Conservation (phyloP, 2,329 filamentous ascomycete genomes). For the Colletotrichum siamense region DNA sequence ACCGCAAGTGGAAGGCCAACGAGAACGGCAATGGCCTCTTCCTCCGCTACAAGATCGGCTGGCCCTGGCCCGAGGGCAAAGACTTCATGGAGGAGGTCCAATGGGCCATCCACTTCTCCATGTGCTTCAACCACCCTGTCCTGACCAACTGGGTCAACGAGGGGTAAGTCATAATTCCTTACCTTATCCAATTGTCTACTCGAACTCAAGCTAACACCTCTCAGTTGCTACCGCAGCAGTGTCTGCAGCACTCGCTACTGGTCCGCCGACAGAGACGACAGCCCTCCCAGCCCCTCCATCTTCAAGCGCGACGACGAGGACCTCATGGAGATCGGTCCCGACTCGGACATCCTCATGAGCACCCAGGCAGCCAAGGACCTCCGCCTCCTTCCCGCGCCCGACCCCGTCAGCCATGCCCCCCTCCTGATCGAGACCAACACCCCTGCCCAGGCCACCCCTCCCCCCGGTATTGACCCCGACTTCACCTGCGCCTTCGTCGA, state of each 20-base stretch:
- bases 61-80: background rate
- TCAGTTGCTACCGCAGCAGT: slow-evolving; percentile 5
- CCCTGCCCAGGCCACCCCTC: background rate
- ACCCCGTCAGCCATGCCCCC: background rate
- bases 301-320: background rate
- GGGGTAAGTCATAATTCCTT: background rate
- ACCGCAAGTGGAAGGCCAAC: background rate
- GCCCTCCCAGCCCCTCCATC: background rate
- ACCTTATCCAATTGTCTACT: rapidly evolving
- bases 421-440: background rate
- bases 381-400: background rate
- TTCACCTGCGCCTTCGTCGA: background rate
- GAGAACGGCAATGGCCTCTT: slow-evolving; percentile 1
- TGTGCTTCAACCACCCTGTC: background rate
- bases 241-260: background rate
- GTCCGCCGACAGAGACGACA: background rate
- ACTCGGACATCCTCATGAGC: background rate
- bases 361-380: background rate
- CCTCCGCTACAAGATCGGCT: background rate
- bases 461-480: background rate
- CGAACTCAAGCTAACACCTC: no score
- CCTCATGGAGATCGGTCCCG: background rate
- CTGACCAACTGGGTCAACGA: slow-evolving; percentile 4
- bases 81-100: background rate
- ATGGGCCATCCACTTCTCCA: background rate